Evolutionary conservation across 176 grass and related monocot genomes (phyloP), one percentile per base, ranked within the genome.

Genomic region (Juncus inflexus): DNA sequence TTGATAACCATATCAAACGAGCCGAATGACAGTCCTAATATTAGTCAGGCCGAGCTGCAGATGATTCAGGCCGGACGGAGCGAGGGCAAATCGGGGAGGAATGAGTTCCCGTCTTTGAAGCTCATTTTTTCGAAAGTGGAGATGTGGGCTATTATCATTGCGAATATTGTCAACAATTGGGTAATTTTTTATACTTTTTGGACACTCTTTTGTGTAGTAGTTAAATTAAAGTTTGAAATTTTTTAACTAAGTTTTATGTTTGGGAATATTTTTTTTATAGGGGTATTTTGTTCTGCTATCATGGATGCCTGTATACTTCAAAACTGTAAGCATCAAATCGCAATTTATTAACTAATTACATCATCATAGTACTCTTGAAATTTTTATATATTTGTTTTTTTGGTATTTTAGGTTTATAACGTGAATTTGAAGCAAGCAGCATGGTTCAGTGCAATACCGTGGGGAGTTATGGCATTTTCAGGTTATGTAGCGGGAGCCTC

Each of bases 401-500:
- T 80, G 3, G 75, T 52, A 36, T 15, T 77, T 58, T 78, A 96
- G 92, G 87, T 96, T 81, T 96, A 96, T 74, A 42, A 83, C 79
- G 87, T 91, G 42, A 96, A 96, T 68, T 60, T 96, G 14, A 96
- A 96, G 78, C 92, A 96, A 91, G 92, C 92, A 53, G 92, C 92
- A 49, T 96, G 92, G 92, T 96, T 96, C 79, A 96, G 92, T n/a
- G 92, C 92, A 59, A 82, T 88, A 77, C 92, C 92, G 62, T 96
- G 84, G 84, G 87, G 65, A 40, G 87, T 86, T 7, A 96, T 96
- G 87, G 92, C 92, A 16, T 64, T 96, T 47, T 96, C 91, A 38
- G 87, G 92, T 75, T 96, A 96, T 50, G 77, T 89, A 7, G 92
- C 92, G 67, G 92, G 92, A 77, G 79, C 84, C 55, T 86, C 79